Evolutionary conservation across 2,329 filamentous ascomycete species (phyloP), one percentile per base, ranked within the genome.

Genomic region (Dactylellina leptospora): DNA sequence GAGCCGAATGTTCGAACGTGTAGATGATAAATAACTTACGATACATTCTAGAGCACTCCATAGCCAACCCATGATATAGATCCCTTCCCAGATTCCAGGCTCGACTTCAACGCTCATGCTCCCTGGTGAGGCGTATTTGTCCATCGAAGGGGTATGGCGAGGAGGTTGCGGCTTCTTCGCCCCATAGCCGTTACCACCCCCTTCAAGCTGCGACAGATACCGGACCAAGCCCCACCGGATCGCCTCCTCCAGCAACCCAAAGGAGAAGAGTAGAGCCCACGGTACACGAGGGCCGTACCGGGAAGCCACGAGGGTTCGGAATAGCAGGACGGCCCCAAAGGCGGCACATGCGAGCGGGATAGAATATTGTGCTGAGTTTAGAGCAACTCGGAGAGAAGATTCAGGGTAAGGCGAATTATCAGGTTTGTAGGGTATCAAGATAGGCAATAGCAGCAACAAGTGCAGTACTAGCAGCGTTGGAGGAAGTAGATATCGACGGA

Each of bases 51-150:
- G 51, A 1, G 47, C 45, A 27, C 53, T 64, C 68, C 68, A 72
- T 4, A 55, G n/a, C 68, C 68, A 72, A 10, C 68, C 59, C 59
- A 72, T 72, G 11, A 72, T 18, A 23, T 72, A 72, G 4, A 72
- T 44, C 10, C 68, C 68, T 16, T 72, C 68, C 68, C 68, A 72
- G 18, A 72, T 72, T 13, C 68, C 68, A 20, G 68, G 68, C 23
- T 63, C 59, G 10, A 72, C 68, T 33, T 72, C 68, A 2, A 72
- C 59, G 25, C 68, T 72, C 20, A 42, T 60, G 11, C 23, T 42
- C 2, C 48, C 33, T 13, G 61, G 53, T n/a, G 48, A 28, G 10
- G n/a, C n/a, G 18, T 45, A 47, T 20, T 36, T 25, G 11, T 16
- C 45, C 1, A 33, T 27, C 30, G 40, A 23, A 27, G 20, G 28